Evolutionary conservation across 2,329 filamentous ascomycete genomes (phyloP), one percentile per base, ranked within the genome.

Genomic region (Helotiales sp.): DNA sequence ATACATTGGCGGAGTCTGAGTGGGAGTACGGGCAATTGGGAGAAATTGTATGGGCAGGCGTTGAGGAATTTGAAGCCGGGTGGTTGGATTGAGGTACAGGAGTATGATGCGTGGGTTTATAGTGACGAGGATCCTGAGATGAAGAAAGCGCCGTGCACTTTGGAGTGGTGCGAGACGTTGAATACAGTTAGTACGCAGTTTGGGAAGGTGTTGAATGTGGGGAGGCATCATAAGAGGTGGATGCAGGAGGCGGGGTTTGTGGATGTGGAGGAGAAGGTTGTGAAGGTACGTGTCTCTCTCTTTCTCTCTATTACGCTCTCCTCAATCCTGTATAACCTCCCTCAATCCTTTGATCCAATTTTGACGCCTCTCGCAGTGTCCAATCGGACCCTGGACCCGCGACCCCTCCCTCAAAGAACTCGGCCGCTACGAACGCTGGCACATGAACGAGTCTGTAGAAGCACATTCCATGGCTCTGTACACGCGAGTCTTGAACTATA

Each of bases 381-480:
- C 82, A 0, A 73, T 82, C 28, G 80, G 80, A 6, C 76, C 78
- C 6, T 82, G 81, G 81, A 75, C 76, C 43, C 74, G 69, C 6
- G 78, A 81, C 64, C 67, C 68, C 26, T 73, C 71, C 50, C 62
- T 80, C 34, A 81, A 81, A 69, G 77, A 80, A 65, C 75, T 81
- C 47, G 80, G 81, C 10, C 52, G 63, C 11, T 70, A 64, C 52
- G 63, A 66, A 54, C 66, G 65, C 22, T 62, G 47, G n/a, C 63
- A 69, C 20, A 65, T 68, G 63, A 62, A 66, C 34, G 66, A 70
- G 6, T 61, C 47, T 37, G 62, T 69, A 4, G 68, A 70, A 47
- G 61, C 70, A 3, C 50, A 64, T 6, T 66, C 62, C 20, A 65
- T 69, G 52, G 68, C 66, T 15, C 52, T 67, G 11, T 70, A 66